A percentile compares a stretch with the other conserved stretches of the same genome.
phyloP scores from a whole-genome alignment of 2,329 filamentous ascomycete genomes.

The Clonostachys rhizophaga region DNA sequence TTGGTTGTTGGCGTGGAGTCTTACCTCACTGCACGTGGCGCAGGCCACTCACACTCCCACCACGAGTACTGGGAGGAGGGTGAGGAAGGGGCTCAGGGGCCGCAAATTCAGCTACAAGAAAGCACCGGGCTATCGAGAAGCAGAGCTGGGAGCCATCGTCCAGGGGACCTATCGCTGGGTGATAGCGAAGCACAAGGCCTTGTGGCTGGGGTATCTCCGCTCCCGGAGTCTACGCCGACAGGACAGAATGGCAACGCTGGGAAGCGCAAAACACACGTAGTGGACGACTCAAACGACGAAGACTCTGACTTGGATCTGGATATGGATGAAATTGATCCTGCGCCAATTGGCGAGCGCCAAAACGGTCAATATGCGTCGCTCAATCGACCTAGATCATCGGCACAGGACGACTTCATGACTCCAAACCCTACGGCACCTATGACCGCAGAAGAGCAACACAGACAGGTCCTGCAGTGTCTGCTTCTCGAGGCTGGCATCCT shows the following conservation, averaged over 20 bases:
- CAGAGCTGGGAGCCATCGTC: constrained; percentile 31
- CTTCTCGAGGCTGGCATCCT: constrained; percentile 79
- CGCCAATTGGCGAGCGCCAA: constrained; percentile 12
- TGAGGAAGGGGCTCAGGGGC: constrained; percentile 25
- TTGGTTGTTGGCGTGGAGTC: constrained; percentile 84
- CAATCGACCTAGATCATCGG: constrained; percentile 9
- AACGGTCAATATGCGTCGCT: constrained; percentile 24
- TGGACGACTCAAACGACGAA: constrained; percentile 29
- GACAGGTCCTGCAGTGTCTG: constrained; percentile 71
- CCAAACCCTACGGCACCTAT: background rate
- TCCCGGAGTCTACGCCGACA: constrained; percentile 48
- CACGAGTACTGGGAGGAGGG: constrained; percentile 42
- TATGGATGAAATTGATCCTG: constrained; percentile 54
- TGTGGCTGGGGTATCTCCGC: constrained; percentile 53
- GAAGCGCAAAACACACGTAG: constrained; percentile 8
- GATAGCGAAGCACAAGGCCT: constrained; percentile 48
- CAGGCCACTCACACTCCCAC: constrained; percentile 57
- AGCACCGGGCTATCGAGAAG: constrained; percentile 24
- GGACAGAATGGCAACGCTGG: constrained; percentile 12
- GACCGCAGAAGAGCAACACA: constrained; percentile 54
- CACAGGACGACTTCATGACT: constrained; percentile 1
- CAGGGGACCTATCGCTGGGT: constrained; percentile 42
- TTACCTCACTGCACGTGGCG: constrained; percentile 71
- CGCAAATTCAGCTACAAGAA: constrained; percentile 11
- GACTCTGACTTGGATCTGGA: constrained; percentile 57